Conservation (phyloP, 331 rosid genomes). For the Phaseolus coccineus region DNA sequence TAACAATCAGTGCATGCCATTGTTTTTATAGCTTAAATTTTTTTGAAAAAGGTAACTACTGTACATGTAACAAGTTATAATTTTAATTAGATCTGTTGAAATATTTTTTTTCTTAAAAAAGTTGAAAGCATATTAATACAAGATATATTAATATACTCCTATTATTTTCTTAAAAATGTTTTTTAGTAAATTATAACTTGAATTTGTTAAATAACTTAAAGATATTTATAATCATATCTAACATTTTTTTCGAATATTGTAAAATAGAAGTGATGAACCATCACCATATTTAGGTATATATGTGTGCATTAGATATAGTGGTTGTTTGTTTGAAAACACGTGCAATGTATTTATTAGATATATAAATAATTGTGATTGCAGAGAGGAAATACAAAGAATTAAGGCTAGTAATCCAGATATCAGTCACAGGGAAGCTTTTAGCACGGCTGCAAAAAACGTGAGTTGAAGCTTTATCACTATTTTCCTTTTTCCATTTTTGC, state of each 20-base stretch:
- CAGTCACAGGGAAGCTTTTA: conserved; percentile 97
- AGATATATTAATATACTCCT: not conserved
- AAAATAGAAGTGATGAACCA: not conserved
- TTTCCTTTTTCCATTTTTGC: not conserved
- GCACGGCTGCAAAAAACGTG: conserved; percentile 97
- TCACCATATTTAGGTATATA: not conserved
- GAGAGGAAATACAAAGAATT: conserved; percentile 99
- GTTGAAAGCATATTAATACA: not conserved
- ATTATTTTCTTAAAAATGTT: not conserved
- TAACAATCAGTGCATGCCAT: not conserved
- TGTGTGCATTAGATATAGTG: not conserved
- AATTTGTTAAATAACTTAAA: not conserved
- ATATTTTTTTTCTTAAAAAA: not conserved
- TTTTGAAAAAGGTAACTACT: not conserved
- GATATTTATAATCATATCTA: too few relatives aligned
- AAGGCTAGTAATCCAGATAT: conserved; percentile 92
- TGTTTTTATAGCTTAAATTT: not conserved
- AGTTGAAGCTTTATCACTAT: conserved; percentile 44
- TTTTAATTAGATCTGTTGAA: not conserved
- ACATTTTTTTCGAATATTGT: too few relatives aligned
- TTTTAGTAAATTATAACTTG: not conserved
- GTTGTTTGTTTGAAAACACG: not conserved
- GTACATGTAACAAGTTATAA: not conserved
- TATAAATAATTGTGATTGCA: conserved; percentile 27
- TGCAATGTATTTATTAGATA: not conserved